These are phyloP conservation scores for Nitzschia sp. DNA, from an alignment of 108 stramenopile species.

Conservation along the genomic window DNA sequence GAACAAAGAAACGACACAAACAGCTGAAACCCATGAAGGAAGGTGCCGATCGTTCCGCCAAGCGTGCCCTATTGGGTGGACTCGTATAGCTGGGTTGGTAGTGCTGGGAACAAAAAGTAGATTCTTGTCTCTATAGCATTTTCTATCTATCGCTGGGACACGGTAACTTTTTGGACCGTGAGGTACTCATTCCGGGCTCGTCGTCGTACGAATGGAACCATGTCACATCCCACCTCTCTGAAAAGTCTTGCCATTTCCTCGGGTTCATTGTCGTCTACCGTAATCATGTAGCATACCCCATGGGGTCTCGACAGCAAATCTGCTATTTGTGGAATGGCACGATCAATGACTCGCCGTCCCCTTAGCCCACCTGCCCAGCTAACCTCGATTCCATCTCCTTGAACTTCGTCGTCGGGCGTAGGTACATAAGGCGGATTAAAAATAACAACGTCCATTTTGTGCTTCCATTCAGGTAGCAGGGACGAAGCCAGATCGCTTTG, in stretches of 20 bases:
- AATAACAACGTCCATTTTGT: constrained; percentile 68
- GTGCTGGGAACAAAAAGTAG: neutral
- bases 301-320: constrained; percentile 50
- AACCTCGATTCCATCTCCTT: constrained; percentile 77
- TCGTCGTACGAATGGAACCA: constrained; percentile 66
- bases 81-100: constrained; percentile 20
- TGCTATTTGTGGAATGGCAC: constrained; percentile 78
- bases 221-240: constrained; percentile 32
- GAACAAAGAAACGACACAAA: constrained; percentile 33
- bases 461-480: constrained; percentile 34
- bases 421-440: constrained; percentile 96
- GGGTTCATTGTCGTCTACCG: constrained; percentile 87
- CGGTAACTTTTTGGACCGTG: constrained; percentile 69
- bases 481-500: constrained; percentile 73
- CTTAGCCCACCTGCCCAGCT: constrained; percentile 87
- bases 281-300: constrained; percentile 82
- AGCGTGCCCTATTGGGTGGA: constrained; percentile 53
- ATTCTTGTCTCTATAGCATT: neutral
- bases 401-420: constrained; percentile 84
- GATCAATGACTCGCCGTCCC: constrained; percentile 81
- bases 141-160: neutral
- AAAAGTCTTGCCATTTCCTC: constrained; percentile 54
- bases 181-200: constrained; percentile 80
- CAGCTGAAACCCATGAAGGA: constrained; percentile 42
- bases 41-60: constrained; percentile 44